Base-by-base conservation (phyloP, 2,329 filamentous ascomycete genomes). In the Pseudogymnoascus sp. region DNA sequence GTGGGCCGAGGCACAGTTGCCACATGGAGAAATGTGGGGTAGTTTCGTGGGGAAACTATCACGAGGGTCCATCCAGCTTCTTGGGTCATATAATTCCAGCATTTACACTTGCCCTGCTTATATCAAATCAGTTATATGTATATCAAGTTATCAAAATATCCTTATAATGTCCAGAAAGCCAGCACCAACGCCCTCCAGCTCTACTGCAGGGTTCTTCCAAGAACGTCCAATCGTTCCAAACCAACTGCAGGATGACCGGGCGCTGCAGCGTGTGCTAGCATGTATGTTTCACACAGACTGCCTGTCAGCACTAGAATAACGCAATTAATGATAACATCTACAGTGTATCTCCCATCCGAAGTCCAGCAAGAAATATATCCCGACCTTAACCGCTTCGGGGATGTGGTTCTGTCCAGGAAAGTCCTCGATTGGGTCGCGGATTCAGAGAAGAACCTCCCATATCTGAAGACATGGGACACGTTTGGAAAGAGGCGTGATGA, bases 401-500 rank as follows among this genome's bases (percentile, higher is more conserved):
- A 79, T 16, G 77, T 82, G 28, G 81, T 85, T 8, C 73, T 88
- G 23, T 78, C 80, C 0, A 78, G 80, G 18, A 71, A 78, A 52
- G 75, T 86, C n/a, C 80, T 88, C 49, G 71, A 79, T 65, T 83
- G 79, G 74, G 73, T 88, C 16, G 81, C 82, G 0, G 85, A 90
- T 70, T 83, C 88, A 0, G 88, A 91, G 72, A 79, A 76, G 43
- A 86, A 88, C 65, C 80, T 83, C 49, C 68, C 66, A 4, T 69
- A 68, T 61, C 25, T 69, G 23, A 65, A 79, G 43, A 81, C 83
- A 1, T 78, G 84, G 9, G 82, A 87, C 69, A 81, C 82, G 0
- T 89, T 89, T 71, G 87, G 88, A 0, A 77, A 79, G 60, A 81
- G 81, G 59, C 81, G 76, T 5, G 82, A 83, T 55, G 80, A 84